Base-by-base conservation (phyloP, 1,139 yeast species). In the Blastobotrys raffinosifermentans region DNA sequence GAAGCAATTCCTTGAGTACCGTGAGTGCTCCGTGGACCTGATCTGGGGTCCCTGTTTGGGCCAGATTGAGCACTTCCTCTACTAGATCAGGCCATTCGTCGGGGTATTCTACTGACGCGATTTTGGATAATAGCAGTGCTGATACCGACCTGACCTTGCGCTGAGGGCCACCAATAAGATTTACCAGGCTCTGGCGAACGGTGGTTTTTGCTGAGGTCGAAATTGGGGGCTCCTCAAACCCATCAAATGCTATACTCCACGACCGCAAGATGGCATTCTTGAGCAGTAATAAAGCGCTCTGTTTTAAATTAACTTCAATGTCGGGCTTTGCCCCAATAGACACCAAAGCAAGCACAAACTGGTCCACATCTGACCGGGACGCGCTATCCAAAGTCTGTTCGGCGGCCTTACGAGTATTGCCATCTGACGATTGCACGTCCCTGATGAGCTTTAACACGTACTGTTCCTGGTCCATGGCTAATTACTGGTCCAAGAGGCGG, bases 21-120 rank as follows among this genome's bases (percentile, higher is more conserved):
- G 73, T 60, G 40, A 89, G 60, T 0, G 89, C 86, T 6, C 94
- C 94, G 29, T 79, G 61, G 22, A 76, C 35, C 58, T 62, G 50
- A 38, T 45, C 44, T 41, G 67, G 48, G 19, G 63, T 57, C 23
- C 61, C 55, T 3, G 74, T 61, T 9, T 57, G 42, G 22, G 67
- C 53, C 34, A 67, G 61, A 14, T 57, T 51, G 51, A 75, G 75
- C 34, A 83, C 55, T 10, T 60, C 54, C 15, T 64, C 61, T 41
- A 89, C 57, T 32, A 91, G 65, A 20, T 69, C 71, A 0, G 96
- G 95, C 97, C 97, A 91, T 54, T 86, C 94, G 52, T 91, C 97
- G 0, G 98, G 98, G 54, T 76, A 89, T 54, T 91, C 98, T 1
- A 80, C 83, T 1, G 85, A 82, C 1, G 95, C 89, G 17, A 91